Evolutionary conservation across 73 alveolate genomes (phyloP).

Genomic region (Paramecium primaurelia): DNA sequence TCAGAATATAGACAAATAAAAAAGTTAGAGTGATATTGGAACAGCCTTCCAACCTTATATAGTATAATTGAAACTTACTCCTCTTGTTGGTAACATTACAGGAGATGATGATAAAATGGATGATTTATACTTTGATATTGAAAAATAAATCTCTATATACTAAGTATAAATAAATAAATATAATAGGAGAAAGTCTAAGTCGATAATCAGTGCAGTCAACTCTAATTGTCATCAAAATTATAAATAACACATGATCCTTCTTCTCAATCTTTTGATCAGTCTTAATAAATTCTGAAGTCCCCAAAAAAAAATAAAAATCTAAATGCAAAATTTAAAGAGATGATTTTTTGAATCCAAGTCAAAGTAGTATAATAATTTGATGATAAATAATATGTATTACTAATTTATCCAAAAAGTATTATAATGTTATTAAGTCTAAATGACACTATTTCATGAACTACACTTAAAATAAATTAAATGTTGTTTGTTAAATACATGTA

Average conservation of each 20-base stretch:
- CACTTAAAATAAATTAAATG: not conserved
- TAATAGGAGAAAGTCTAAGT: not conserved
- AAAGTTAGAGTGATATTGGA: not conserved
- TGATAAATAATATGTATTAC: not conserved
- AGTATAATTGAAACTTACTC: not conserved
- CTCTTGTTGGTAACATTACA: not conserved
- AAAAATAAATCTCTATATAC: not conserved
- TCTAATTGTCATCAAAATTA: not conserved
- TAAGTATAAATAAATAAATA: not conserved
- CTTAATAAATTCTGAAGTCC: not conserved
- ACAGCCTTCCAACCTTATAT: not conserved
- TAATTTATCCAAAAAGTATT: not conserved
- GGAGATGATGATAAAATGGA: not conserved
- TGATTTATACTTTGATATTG: not conserved
- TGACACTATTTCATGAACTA: not conserved
- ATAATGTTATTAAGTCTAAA: not conserved
- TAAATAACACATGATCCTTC: not conserved
- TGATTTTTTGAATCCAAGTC: not conserved
- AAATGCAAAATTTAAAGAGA: not conserved
- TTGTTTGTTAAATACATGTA: not conserved
- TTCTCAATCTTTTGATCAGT: not conserved
- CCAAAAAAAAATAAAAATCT: not conserved
- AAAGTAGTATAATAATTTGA: not conserved
- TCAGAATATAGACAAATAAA: not conserved
- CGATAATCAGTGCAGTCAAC: not conserved